Percentiles rank a stretch among this genome's conserved stretches.
These are phyloP conservation scores for Rhodotorula sp. DNA, from an alignment of 1,284 basidiomycete species.

Conservation along the genomic window DNA sequence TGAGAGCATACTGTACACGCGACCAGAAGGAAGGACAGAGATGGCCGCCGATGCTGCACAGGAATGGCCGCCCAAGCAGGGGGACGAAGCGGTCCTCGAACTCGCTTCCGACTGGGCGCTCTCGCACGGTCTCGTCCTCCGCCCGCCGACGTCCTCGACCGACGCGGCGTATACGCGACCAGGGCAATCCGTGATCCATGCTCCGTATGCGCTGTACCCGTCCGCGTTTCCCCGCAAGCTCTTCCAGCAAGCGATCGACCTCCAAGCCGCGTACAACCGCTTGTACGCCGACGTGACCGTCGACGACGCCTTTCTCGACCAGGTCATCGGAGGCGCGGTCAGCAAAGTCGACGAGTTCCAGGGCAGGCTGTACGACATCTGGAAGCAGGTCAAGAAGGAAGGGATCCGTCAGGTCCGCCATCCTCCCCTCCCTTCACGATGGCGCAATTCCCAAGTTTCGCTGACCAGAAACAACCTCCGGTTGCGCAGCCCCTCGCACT, in stretches of 20 bases:
- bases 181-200: conserved; percentile 65
- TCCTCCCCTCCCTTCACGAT: not conserved
- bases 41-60: not conserved
- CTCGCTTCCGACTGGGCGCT: conserved; percentile 78
- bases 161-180: conserved; percentile 14
- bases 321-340: conserved; percentile 77
- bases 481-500: conserved; percentile 69
- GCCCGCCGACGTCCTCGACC: conserved; percentile 50
- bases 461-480: not conserved
- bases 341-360: conserved; percentile 85
- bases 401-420: conserved; percentile 50
- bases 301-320: conserved; percentile 75
- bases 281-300: conserved; percentile 82
- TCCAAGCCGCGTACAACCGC: conserved; percentile 79
- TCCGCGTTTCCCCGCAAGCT: conserved; percentile 76
- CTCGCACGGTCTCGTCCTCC: conserved; percentile 68
- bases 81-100: not conserved
- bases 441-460: not conserved
- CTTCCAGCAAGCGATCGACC: conserved; percentile 64
- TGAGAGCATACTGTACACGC: no score
- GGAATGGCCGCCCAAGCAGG: conserved; percentile 7
- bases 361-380: conserved; percentile 78
- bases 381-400: conserved; percentile 70
- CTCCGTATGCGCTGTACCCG: conserved; percentile 79
- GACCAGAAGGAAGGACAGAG: not conserved